Conservation (phyloP, 2,329 filamentous ascomycete species). For the Bipolaris zeicola region DNA sequence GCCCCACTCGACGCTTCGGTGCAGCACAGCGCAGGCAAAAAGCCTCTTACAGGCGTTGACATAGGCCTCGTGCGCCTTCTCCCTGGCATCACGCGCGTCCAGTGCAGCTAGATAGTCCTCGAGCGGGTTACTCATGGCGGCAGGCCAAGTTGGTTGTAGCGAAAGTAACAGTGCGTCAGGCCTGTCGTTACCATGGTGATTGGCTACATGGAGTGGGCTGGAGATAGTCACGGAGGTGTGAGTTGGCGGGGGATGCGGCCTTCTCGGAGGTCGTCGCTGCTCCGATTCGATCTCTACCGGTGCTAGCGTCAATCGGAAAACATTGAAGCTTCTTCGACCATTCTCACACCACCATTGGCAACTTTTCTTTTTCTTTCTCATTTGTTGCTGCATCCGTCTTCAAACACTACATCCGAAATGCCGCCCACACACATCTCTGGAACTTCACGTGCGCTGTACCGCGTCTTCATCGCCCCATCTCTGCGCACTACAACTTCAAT, state of each 20-base stretch:
- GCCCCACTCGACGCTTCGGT: not conserved
- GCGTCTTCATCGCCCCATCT: slow-evolving; percentile 51
- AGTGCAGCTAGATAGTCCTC: slow-evolving; percentile 81
- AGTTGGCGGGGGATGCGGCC: slow-evolving; percentile 13
- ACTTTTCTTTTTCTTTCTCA: slow-evolving; percentile 1
- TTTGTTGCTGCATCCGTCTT: too few species aligned
- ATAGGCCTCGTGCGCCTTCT: slow-evolving; percentile 68
- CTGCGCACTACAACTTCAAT: slow-evolving; percentile 27
- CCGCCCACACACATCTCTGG: slow-evolving; percentile 39
- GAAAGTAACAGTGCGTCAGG: not conserved
- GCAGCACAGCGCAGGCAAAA: not conserved
- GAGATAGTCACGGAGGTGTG: slow-evolving; percentile 15
- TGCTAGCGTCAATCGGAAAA: slow-evolving; percentile 13
- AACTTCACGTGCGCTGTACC: slow-evolving; percentile 51
- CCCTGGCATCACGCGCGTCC: slow-evolving; percentile 71
- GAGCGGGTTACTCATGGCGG: slow-evolving; percentile 72
- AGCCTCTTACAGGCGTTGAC: slow-evolving; percentile 74
- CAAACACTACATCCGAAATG: slow-evolving; percentile 20
- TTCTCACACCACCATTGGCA: not conserved
- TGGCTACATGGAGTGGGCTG: slow-evolving; percentile 24
- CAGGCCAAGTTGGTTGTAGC: slow-evolving; percentile 12
- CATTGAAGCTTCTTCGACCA: slow-evolving; percentile 4
- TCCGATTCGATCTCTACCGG: slow-evolving; percentile 24
- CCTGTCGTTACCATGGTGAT: slow-evolving; percentile 30
- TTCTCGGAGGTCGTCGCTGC: slow-evolving; percentile 22